Conservation (phyloP, 2,329 filamentous ascomycete genomes). For the Apiospora aurea region DNA sequence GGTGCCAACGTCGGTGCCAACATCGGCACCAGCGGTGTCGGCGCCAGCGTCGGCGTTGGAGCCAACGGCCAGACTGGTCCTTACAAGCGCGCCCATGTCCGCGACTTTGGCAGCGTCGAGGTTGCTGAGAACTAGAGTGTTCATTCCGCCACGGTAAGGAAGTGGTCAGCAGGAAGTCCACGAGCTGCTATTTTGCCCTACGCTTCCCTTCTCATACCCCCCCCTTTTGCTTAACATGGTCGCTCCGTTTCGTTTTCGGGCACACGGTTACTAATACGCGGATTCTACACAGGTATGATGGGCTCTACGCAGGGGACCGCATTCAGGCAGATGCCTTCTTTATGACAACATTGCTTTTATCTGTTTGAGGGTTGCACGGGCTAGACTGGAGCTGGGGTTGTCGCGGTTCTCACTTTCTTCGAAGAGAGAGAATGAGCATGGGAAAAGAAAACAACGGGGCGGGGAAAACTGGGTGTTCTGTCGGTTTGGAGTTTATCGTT, state of each 20-base stretch:
- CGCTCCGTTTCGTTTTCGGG: too few species aligned
- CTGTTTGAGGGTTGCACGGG: background rate
- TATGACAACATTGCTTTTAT: background rate
- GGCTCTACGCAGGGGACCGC: background rate
- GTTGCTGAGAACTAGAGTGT: background rate
- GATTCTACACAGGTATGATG: background rate
- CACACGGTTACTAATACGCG: background rate
- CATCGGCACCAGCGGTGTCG: too few species aligned
- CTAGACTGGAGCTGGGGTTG: background rate
- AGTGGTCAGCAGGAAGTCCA: background rate
- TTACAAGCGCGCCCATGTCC: conserved; percentile 9
- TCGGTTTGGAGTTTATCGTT: background rate
- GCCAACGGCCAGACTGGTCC: background rate
- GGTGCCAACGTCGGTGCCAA: too few species aligned
- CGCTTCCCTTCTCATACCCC: too few species aligned
- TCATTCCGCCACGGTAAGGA: background rate
- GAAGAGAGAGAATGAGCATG: background rate
- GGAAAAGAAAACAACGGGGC: background rate
- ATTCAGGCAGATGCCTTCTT: background rate
- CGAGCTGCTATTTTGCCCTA: background rate
- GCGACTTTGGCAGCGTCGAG: conserved; percentile 1
- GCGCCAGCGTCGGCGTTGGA: background rate
- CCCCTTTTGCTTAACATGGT: background rate
- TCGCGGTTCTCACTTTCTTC: background rate
- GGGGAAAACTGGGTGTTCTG: conserved; percentile 13